Evolutionary conservation across 345 rosid genomes (phyloP).

Genomic region (Adansonia digitata): DNA sequence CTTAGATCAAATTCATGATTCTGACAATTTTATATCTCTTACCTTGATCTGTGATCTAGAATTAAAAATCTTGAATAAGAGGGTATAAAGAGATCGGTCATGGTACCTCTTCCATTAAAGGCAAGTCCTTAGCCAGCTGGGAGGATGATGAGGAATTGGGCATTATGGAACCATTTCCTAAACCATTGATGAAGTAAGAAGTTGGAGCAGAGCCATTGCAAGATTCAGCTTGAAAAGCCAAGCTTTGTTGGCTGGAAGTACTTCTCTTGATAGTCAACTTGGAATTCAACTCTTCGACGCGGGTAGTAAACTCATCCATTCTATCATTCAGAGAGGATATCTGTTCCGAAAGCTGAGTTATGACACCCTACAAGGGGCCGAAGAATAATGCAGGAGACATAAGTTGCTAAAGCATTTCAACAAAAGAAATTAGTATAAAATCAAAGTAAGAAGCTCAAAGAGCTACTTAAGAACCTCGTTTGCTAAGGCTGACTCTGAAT

Average conservation of each 20-base stretch:
- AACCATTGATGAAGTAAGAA: conserved; percentile 70
- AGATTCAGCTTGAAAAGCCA: conserved; percentile 55
- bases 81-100: conserved; percentile 5
- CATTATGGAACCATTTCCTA: conserved; percentile 75
- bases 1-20: not conserved
- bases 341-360: conserved; percentile 87
- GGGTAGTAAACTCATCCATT: conserved; percentile 84
- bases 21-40: not conserved
- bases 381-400: conserved; percentile 6
- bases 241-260: conserved; percentile 61
- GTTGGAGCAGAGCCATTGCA: conserved; percentile 86
- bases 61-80: no score
- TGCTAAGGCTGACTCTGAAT: conserved; percentile 36
- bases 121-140: conserved; percentile 71
- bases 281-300: conserved; percentile 71
- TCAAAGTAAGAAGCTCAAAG: conserved; percentile 6
- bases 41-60: no score
- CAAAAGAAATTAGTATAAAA: not conserved
- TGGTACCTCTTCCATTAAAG: conserved; percentile 78
- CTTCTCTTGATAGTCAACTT: conserved; percentile 47
- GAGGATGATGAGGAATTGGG: conserved; percentile 71
- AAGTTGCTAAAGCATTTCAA: conserved; percentile 6
- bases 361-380: conserved; percentile 41
- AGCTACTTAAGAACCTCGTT: conserved; percentile 42
- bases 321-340: conserved; percentile 78